phyloP scores from a whole-genome alignment of 495 filamentous ascomycete genomes.

The Cercophora sp. region DNA sequence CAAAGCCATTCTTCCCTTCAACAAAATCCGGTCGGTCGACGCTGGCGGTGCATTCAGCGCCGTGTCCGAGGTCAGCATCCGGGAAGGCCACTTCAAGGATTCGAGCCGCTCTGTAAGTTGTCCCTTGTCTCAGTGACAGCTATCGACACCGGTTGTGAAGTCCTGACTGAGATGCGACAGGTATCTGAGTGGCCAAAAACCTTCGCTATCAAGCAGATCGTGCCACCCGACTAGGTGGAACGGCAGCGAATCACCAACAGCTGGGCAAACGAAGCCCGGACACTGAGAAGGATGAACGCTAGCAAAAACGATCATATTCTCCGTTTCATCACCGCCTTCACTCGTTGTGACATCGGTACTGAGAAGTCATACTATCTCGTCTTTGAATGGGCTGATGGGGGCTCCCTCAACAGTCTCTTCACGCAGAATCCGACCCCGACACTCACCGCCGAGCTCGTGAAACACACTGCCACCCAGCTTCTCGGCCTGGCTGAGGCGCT shows the following conservation, averaged over 20 bases:
- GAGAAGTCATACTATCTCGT: constrained; percentile 17
- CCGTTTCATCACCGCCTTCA: constrained; percentile 22
- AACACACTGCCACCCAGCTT: constrained; percentile 11
- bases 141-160: no score
- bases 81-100: constrained; percentile 13
- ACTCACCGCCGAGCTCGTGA: not conserved
- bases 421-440: not conserved
- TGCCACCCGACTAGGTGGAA: constrained; percentile 3
- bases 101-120: not conserved
- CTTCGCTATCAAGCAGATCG: constrained; percentile 16
- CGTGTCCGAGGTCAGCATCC: constrained; percentile 14
- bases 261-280: constrained; percentile 10
- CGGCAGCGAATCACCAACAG: not conserved
- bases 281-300: constrained; percentile 11
- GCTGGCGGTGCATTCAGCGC: constrained; percentile 11
- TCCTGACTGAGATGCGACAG: no score
- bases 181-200: constrained; percentile 3
- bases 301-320: constrained; percentile 12
- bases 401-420: constrained; percentile 22
- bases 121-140: not conserved
- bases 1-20: constrained; percentile 11
- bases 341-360: not conserved
- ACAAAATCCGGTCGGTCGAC: not conserved
- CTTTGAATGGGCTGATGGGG: constrained; percentile 28
- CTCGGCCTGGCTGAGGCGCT: constrained; percentile 16